A percentile compares a stretch with the other conserved stretches of the same genome.
Conservation (phyloP, 2,329 filamentous ascomycete species). For the Fusarium beomiforme region DNA sequence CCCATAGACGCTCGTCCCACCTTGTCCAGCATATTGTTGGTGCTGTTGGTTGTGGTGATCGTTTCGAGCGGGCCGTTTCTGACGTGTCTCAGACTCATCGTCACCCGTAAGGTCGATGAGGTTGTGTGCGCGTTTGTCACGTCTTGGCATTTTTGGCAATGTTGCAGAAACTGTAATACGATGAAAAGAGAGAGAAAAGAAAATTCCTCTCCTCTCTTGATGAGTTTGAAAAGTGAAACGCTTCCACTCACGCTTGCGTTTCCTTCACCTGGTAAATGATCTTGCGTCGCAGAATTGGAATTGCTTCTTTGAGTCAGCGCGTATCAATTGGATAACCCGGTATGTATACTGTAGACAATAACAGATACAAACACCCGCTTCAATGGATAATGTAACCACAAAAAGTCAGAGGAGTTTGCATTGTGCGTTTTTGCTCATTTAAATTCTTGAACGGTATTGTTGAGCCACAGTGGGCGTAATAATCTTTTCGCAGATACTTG, state of each 20-base stretch:
- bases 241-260: background rate
- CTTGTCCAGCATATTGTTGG: constrained; percentile 18
- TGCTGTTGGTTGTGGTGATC: constrained; percentile 10
- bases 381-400: background rate
- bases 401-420: background rate
- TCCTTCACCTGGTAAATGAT: background rate
- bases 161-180: background rate
- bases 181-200: background rate
- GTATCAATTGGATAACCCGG: constrained; percentile 14
- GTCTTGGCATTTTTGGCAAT: constrained; percentile 29
- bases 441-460: background rate
- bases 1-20: constrained; percentile 31
- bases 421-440: background rate
- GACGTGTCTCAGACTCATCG: constrained; percentile 36
- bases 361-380: background rate
- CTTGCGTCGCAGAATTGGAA: constrained; percentile 22
- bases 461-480: background rate
- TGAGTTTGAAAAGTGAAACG: background rate
- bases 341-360: background rate
- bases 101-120: constrained; percentile 56
- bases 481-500: background rate
- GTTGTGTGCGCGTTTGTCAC: constrained; percentile 50
- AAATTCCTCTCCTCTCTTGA: background rate
- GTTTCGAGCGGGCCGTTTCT: constrained; percentile 42
- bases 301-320: constrained; percentile 29